Base-by-base conservation (phyloP, 2,329 filamentous ascomycete genomes). In the Tricladium varicosporioides region DNA sequence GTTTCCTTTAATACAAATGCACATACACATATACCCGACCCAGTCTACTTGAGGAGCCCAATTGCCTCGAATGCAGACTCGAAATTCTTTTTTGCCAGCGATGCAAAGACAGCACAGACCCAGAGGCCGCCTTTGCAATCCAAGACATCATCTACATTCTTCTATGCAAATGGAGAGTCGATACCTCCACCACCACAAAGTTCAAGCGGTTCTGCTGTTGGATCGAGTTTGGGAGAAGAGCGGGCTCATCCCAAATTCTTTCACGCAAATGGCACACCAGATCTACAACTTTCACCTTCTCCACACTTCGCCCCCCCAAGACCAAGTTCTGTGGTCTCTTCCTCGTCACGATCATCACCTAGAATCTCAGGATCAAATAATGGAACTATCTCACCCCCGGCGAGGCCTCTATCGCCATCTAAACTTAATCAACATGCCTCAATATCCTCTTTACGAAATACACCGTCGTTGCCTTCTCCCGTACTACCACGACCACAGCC, bases 1-100 rank as follows among this genome's bases (percentile, higher is more conserved):
- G 72, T 77, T 16, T 73, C 76, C 16, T 78, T 80, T 58, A 74
- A 69, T 62, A 69, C 77, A 5, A 64, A 69, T 5, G 67, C 71
- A 11, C 71, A 27, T 27, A 27, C 71, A 11, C 71, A 27, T 27
- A 27, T 7, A 27, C 22, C 72, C 33, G 73, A 77, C 13, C 59
- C 62, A 7, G 65, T 66, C 15, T 62, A 54, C 18, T 59, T 65
- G 53, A 57, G 63, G 46, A 70, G 64, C 58, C 65, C 71, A 19
- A 48, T 46, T 10, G 54, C 65, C 33, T 59, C 65, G 15, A 33
- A 58, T 31, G 61, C 51, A 16, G 80, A 82, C 51, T 75, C 87
- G 53, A 93, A 91, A 75, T 97, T 97, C 80, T 97, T 99, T 72
- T 92, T 95, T 71, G 94, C 92, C 27, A 91, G 86, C 70, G 91